A percentile compares a stretch with the other conserved stretches of the same genome.
Evolutionary conservation across 2,329 filamentous ascomycete species (phyloP).

Genomic region (Calonectria pauciramosa): DNA sequence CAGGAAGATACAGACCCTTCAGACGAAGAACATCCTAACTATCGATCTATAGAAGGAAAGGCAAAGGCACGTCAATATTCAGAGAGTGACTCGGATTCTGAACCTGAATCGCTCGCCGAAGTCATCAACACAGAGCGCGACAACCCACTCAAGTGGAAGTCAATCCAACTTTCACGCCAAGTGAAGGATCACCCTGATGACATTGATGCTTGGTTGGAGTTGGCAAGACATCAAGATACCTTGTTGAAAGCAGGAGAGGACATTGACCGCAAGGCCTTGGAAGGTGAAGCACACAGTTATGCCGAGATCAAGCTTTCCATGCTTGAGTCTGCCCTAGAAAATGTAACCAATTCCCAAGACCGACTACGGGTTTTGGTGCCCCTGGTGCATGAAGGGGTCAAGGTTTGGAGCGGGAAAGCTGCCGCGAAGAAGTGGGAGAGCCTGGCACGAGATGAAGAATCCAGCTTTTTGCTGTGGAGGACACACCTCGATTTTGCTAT

Average conservation of each 20-base stretch:
- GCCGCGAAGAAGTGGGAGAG: constrained; percentile 76
- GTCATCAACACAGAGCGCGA: constrained; percentile 51
- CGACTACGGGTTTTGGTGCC: constrained; percentile 74
- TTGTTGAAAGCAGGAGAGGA: constrained; percentile 68
- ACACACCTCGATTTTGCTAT: constrained; percentile 81
- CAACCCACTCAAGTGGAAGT: constrained; percentile 65
- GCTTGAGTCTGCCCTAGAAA: constrained; percentile 80
- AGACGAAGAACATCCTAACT: constrained; percentile 64
- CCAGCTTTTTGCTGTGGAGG: constrained; percentile 75
- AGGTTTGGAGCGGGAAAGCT: constrained; percentile 77
- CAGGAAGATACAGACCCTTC: constrained; percentile 54
- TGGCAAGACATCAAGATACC: constrained; percentile 83
- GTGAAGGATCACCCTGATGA: constrained; percentile 77
- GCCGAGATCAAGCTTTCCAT: constrained; percentile 86
- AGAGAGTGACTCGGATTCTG: constrained; percentile 65
- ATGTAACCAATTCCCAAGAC: constrained; percentile 61
- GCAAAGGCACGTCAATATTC: constrained; percentile 63
- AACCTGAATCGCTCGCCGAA: constrained; percentile 58
- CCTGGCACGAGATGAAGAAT: constrained; percentile 43
- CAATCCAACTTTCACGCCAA: constrained; percentile 72
- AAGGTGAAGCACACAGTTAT: constrained; percentile 75
- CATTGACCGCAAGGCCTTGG: constrained; percentile 60
- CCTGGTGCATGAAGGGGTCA: constrained; percentile 80
- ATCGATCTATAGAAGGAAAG: constrained; percentile 76
- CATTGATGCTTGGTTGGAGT: constrained; percentile 79